Conservation (phyloP, 805 yeast species). For the Huiozyma sinensis region DNA sequence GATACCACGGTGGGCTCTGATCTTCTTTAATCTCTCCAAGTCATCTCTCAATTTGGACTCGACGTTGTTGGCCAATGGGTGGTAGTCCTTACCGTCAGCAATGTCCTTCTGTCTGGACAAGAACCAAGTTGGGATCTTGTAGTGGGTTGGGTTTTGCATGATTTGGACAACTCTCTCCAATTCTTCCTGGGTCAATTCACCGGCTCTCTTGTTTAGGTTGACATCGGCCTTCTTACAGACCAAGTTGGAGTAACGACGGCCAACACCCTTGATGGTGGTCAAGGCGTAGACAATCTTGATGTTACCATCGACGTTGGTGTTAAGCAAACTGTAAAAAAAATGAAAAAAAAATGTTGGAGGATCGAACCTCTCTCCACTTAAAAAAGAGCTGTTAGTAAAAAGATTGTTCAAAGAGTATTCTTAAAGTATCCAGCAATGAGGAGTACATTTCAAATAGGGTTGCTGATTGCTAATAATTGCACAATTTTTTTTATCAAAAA, state of each 20-base stretch:
- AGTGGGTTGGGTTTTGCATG: conserved; percentile 99
- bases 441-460: too few species aligned
- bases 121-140: conserved; percentile 99
- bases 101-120: conserved; percentile 98
- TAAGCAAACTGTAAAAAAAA: conserved; percentile 67
- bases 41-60: conserved; percentile 99
- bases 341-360: too few species aligned
- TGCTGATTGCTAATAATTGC: too few species aligned
- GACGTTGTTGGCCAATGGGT: conserved; percentile 96
- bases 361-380: too few species aligned
- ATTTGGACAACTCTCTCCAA: conserved; percentile 99
- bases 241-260: conserved; percentile 99
- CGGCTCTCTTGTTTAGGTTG: conserved; percentile 97
- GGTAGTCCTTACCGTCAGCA: conserved; percentile 98
- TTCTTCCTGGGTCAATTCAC: conserved; percentile 99
- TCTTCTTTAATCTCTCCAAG: conserved; percentile 99
- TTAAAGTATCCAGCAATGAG: too few species aligned
- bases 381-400: too few species aligned
- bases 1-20: conserved; percentile 99
- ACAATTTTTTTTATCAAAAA: too few species aligned
- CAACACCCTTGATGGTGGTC: conserved; percentile 99
- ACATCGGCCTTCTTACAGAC: conserved; percentile 99
- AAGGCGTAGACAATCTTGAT: conserved; percentile 99
- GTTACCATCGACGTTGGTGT: conserved; percentile 99
- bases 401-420: too few species aligned